Percentiles rank a stretch among this genome's conserved stretches.
phyloP scores from a whole-genome alignment of 2,329 filamentous ascomycete species.

The Ascochyta viciae-villosae region DNA sequence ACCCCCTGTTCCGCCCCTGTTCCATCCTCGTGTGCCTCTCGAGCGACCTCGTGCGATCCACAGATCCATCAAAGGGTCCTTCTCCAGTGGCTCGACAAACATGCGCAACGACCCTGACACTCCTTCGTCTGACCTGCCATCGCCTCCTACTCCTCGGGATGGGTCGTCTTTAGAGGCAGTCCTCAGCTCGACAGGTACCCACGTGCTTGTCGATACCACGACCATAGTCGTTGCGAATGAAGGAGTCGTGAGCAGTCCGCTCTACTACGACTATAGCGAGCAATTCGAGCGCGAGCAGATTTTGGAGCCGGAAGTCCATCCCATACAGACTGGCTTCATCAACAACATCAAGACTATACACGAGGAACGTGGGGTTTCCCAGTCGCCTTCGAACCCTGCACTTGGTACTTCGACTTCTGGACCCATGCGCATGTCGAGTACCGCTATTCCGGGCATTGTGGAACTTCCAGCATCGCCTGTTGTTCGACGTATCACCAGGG shows the following conservation, averaged over 20 bases:
- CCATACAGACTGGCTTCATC: constrained; percentile 49
- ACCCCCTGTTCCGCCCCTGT: constrained; percentile 33
- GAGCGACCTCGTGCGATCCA: constrained; percentile 30
- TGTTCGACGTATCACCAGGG: constrained; percentile 41
- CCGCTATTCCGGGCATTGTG: constrained; percentile 13
- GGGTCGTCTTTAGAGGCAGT: constrained; percentile 44
- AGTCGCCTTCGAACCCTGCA: constrained; percentile 5
- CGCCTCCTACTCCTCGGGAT: constrained; percentile 54
- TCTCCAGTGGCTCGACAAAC: constrained; percentile 42
- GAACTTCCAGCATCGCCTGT: constrained; percentile 46
- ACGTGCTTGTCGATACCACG: constrained; percentile 38
- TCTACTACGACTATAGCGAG: constrained; percentile 49
- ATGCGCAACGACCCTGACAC: constrained; percentile 48
- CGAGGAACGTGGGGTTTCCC: constrained; percentile 42
- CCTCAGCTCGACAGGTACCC: constrained; percentile 24
- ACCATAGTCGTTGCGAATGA: constrained; percentile 37
- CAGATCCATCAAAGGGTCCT: constrained; percentile 32
- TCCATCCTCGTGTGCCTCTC: constrained; percentile 28
- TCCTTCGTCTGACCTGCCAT: constrained; percentile 54
- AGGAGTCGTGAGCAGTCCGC: constrained; percentile 19
- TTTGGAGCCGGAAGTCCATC: constrained; percentile 22
- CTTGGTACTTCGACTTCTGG: not conserved
- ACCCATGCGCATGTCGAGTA: not conserved
- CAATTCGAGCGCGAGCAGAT: constrained; percentile 41
- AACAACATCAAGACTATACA: constrained; percentile 53